A percentile compares a stretch with the other conserved stretches of the same genome.
Evolutionary conservation across 352 stramenopile genomes (phyloP).

Genomic region (Pythium volutum): DNA sequence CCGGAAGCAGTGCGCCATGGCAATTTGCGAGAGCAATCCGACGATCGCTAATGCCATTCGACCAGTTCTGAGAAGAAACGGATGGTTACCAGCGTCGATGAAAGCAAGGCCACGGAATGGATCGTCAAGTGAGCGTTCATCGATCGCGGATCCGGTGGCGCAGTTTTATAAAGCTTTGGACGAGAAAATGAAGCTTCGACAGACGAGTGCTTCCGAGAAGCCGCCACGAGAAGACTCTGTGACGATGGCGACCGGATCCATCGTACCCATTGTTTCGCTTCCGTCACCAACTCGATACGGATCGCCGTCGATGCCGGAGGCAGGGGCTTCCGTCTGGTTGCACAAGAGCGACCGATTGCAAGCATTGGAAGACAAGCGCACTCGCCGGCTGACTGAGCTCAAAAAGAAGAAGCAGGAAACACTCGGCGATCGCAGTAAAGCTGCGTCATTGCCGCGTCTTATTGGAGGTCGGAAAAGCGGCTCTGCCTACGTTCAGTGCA

Average conservation of each 20-base stretch:
- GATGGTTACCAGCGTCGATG: conserved; percentile 21
- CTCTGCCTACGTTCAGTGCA: conserved; percentile 48
- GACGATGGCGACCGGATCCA: neutral
- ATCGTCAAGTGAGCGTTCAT: neutral
- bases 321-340: neutral
- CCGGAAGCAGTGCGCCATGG: conserved; percentile 28
- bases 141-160: conserved; percentile 23
- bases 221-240: neutral
- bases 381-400: conserved; percentile 32
- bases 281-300: neutral
- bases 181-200: conserved; percentile 12
- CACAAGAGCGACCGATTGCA: conserved; percentile 60
- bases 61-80: conserved; percentile 25
- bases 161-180: conserved; percentile 42
- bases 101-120: neutral
- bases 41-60: conserved; percentile 30
- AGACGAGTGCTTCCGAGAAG: neutral
- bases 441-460: conserved; percentile 45
- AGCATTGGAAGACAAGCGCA: conserved; percentile 60
- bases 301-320: neutral
- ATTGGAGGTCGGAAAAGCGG: conserved; percentile 77
- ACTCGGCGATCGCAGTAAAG: conserved; percentile 54
- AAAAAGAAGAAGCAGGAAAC: conserved; percentile 60
- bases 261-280: neutral
- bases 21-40: conserved; percentile 43